Base-by-base conservation (phyloP, 164 flowering plant species). In the Annona squamosa region DNA sequence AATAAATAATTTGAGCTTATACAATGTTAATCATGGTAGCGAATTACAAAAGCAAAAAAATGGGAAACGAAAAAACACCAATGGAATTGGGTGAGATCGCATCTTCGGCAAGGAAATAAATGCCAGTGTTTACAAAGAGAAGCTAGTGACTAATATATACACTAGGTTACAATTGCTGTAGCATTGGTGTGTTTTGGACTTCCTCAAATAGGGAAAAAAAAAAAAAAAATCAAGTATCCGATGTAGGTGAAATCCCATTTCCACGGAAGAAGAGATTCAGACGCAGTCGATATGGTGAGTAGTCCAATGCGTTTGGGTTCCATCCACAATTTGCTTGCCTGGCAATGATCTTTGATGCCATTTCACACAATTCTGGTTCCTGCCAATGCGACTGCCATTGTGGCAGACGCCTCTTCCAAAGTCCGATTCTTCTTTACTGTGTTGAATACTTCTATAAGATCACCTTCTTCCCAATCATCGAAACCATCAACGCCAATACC, bases 351-450 rank as follows among this genome's bases (percentile, higher is more conserved):
- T 52, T 52, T 56, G 10, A 37, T 48, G 62, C 63, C 45, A 47
- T 68, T 72, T 69, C 73, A 80, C 67, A 47, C 44, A 41, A 75
- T 74, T 46, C 98, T 90, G 4, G 79, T 89, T 65, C 79, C 86
- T 75, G 82, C 87, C 65, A 90, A 44, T 45, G 97, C 97, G 66
- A 92, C 93, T 76, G 90, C 78, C 82, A 94, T 84, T 16, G 94
- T 80, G 63, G 94, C 91, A 0, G 98, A 90, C 71, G 98, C 98
- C 80, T 94, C 97, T 82, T 94, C 98, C 64, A 94, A 94, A 7
- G 98, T 89, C 72, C 97, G 85, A 75, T 74, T 85, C 86, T 90
- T 94, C 81, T 89, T 84, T 72, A 85, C 85, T 7, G 87, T 48
- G 74, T 87, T 83, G 73, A 91, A 94, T 56, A 91, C 88, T 81